phyloP scores from a whole-genome alignment of 176 grass and related monocot genomes.

The Oryza meyeriana region DNA sequence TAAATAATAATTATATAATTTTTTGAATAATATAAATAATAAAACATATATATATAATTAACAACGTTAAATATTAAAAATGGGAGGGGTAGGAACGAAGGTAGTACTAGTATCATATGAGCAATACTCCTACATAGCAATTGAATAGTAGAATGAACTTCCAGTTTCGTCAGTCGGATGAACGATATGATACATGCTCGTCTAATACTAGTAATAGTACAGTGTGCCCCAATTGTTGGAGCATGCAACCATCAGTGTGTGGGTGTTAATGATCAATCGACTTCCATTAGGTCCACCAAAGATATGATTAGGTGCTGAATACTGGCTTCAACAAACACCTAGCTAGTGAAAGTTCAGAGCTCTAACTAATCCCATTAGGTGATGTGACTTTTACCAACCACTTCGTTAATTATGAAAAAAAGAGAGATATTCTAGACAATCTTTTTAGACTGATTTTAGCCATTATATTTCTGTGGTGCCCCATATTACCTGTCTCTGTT shows the following conservation, averaged over 20 bases:
- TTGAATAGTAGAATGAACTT: neutral
- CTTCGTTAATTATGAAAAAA: neutral
- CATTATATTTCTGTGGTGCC: neutral
- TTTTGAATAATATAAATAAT: too few relatives aligned
- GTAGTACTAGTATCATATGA: neutral
- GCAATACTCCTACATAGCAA: neutral
- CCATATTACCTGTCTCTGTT: neutral
- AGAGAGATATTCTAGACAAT: neutral
- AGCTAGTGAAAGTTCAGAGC: conserved; percentile 7
- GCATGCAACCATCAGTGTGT: neutral
- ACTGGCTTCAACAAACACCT: neutral
- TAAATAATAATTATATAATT: too few relatives aligned
- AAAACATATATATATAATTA: too few relatives aligned
- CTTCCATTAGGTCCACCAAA: neutral
- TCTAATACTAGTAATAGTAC: neutral
- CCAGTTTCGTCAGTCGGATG: neutral
- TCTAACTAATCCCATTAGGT: conserved; percentile 34
- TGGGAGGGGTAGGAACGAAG: too few relatives aligned
- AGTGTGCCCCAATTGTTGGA: conserved; percentile 22
- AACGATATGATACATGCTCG: neutral
- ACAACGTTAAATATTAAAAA: too few relatives aligned
- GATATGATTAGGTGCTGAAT: neutral
- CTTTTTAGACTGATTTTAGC: neutral
- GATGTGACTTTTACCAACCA: conserved; percentile 32
- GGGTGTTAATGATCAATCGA: neutral